Evolutionary conservation across 108 stramenopile species (phyloP).

Genomic region (Aurantiochytrium sp.): DNA sequence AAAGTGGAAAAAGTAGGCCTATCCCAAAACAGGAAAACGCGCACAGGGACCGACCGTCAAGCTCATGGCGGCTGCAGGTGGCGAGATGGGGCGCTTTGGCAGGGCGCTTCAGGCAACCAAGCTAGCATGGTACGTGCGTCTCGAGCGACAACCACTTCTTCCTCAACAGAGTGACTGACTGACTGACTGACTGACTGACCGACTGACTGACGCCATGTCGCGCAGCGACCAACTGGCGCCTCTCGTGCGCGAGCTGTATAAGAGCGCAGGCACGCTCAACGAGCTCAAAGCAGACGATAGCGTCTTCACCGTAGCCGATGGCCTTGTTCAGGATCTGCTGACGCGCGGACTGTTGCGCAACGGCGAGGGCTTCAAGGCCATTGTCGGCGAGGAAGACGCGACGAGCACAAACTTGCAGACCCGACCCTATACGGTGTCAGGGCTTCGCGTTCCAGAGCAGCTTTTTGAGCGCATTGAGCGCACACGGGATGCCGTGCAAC

Average conservation of each 20-base stretch:
- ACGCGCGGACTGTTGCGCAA: constrained; percentile 33
- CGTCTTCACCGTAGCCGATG: constrained; percentile 58
- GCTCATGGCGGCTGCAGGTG: too few relatives aligned
- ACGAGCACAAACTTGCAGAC: constrained; percentile 14
- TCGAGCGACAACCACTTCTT: too few relatives aligned
- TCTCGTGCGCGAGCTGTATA: constrained; percentile 39
- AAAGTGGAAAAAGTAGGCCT: neutral
- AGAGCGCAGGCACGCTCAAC: neutral
- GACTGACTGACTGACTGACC: neutral
- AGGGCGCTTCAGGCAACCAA: too few relatives aligned
- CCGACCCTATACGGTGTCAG: constrained; percentile 30
- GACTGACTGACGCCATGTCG: neutral
- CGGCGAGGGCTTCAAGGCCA: constrained; percentile 20
- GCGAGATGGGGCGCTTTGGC: too few relatives aligned
- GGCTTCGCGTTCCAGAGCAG: constrained; percentile 28
- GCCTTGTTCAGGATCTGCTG: constrained; percentile 49
- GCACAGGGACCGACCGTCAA: too few relatives aligned
- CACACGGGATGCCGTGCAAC: neutral
- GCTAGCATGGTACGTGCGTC: too few relatives aligned
- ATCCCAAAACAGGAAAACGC: too few relatives aligned
- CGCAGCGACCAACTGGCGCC: constrained; percentile 41
- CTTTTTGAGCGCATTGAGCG: neutral
- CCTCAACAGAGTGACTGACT: too few relatives aligned
- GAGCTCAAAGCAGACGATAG: constrained; percentile 46
- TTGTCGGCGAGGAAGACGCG: constrained; percentile 35